These are phyloP conservation scores for Tetrahymena thermophila DNA, from an alignment of 73 alveolate genomes.

Conservation along the genomic window DNA sequence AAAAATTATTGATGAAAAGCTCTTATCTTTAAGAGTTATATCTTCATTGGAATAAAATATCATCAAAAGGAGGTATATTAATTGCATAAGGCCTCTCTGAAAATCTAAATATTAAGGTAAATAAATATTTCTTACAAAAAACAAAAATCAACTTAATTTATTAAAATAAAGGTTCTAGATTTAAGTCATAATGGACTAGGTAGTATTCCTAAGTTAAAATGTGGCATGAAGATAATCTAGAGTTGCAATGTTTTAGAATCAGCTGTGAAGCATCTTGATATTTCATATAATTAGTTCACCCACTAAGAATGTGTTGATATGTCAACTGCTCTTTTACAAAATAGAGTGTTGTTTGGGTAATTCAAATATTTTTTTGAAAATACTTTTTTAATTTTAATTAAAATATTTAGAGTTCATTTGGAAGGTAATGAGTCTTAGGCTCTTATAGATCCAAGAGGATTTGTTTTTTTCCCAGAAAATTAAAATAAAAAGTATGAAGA, in stretches of 20 bases:
- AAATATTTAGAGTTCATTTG: constrained; percentile 3
- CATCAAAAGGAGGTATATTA: constrained; percentile 22
- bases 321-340: constrained; percentile 5
- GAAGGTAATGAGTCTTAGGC: constrained; percentile 19
- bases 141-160: background rate
- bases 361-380: background rate
- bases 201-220: background rate
- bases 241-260: background rate
- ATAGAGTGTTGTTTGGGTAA: constrained; percentile 17
- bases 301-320: constrained; percentile 13
- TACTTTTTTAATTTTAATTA: background rate
- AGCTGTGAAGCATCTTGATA: constrained; percentile 23
- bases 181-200: constrained; percentile 30
- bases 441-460: constrained; percentile 19
- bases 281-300: constrained; percentile 32
- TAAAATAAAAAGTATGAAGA: constrained; percentile 5
- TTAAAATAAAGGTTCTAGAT: constrained; percentile 8
- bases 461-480: constrained; percentile 8
- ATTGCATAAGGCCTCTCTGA: constrained; percentile 6
- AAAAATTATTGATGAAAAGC: background rate
- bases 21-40: constrained; percentile 15
- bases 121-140: background rate
- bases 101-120: constrained; percentile 27
- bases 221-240: background rate
- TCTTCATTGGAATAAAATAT: constrained; percentile 26